phyloP scores from a whole-genome alignment of 129 eudicot genomes.

The Flaveria linearis region DNA sequence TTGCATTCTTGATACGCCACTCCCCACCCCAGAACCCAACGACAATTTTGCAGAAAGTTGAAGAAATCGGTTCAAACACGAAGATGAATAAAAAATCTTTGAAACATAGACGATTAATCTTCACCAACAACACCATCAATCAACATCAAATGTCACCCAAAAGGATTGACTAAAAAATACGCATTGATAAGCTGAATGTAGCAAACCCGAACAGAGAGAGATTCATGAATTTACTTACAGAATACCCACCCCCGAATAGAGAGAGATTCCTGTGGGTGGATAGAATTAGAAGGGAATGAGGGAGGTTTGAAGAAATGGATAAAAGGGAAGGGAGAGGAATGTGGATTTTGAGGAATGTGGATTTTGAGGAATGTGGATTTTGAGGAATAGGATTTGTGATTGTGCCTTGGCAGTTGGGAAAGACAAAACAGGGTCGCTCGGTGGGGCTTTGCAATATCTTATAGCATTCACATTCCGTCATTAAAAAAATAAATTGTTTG shows the following conservation, averaged over 20 bases:
- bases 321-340: conserved; percentile 9
- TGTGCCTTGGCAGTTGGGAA: conserved; percentile 39
- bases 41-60: neutral
- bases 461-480: no score
- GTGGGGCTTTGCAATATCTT: neutral
- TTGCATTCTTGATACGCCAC: no score
- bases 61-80: neutral
- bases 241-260: neutral
- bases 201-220: neutral
- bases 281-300: no score
- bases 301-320: no score
- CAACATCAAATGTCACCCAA: no score
- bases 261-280: no score
- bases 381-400: neutral
- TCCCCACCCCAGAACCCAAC: no score
- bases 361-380: neutral
- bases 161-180: neutral
- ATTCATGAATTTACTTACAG: conserved; percentile 18
- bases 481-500: no score
- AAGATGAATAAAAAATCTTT: neutral
- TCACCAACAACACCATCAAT: neutral
- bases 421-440: neutral
- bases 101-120: conserved; percentile 14
- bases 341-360: neutral
- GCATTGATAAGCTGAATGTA: conserved; percentile 7